Conservation (phyloP, 257 asterid genomes). For the Verbena officinalis region DNA sequence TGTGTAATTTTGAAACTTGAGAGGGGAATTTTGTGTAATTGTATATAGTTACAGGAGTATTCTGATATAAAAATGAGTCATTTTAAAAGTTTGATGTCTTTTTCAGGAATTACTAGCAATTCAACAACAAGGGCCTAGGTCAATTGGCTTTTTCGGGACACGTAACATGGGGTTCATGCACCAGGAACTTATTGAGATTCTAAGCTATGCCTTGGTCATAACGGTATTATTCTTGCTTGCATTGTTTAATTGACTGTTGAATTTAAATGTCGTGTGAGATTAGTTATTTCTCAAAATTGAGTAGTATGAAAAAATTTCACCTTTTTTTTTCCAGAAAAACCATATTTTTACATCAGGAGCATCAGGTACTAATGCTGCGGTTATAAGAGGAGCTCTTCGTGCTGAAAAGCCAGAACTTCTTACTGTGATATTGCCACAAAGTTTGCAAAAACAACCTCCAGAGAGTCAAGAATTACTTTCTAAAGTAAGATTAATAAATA, state of each 20-base stretch:
- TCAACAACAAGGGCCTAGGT: conserved; percentile 97
- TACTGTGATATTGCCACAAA: conserved; percentile 95
- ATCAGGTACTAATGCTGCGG: conserved; percentile 98
- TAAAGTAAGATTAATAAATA: conserved; percentile 54
- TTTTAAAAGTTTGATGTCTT: conserved; percentile 33
- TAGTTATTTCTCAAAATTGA: too few relatives aligned
- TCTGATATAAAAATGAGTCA: too few relatives aligned
- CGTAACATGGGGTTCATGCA: conserved; percentile 99
- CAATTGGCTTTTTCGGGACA: conserved; percentile 95
- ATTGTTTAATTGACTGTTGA: too few relatives aligned
- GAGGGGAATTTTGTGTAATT: too few relatives aligned
- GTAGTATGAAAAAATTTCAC: neutral
- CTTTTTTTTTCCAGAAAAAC: conserved; percentile 62
- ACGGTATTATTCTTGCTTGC: conserved; percentile 52
- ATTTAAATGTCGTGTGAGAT: too few relatives aligned
- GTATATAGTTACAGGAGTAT: too few relatives aligned
- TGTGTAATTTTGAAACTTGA: too few relatives aligned
- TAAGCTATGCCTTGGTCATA: conserved; percentile 96
- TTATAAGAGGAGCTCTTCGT: conserved; percentile 98
- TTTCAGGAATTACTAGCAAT: conserved; percentile 91
- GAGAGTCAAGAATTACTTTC: conserved; percentile 96
- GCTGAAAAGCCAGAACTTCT: conserved; percentile 94
- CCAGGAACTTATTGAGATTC: conserved; percentile 97
- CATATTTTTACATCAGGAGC: conserved; percentile 99
- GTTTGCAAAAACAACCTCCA: conserved; percentile 88